Evolutionary conservation across 441 rosid species (phyloP).

Genomic region (Pelargonium citronellum): DNA sequence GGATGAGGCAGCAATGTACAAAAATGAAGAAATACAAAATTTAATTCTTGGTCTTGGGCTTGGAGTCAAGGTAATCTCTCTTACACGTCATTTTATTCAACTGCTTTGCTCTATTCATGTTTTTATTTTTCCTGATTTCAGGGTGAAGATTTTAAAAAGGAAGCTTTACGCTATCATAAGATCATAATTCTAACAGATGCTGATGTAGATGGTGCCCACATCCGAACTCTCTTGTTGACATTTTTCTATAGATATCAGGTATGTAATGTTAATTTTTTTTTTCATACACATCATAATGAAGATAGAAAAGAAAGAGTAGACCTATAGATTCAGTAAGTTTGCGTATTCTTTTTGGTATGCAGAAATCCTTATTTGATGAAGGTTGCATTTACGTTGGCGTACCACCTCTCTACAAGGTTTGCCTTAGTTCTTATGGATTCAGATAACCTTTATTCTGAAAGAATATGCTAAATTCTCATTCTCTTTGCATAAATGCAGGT

Average conservation of each 20-base stretch:
- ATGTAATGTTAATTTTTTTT: conserved; percentile 16
- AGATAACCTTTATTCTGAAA: conserved; percentile 9
- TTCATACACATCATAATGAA: neutral
- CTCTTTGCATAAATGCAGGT: conserved; percentile 41
- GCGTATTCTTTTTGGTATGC: conserved; percentile 25
- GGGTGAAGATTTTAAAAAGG: conserved; percentile 90
- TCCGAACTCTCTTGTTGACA: conserved; percentile 79
- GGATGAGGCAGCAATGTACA: conserved; percentile 96
- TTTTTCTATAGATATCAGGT: conserved; percentile 98
- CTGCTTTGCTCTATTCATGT: conserved; percentile 14
- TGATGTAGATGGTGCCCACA: conserved; percentile 98
- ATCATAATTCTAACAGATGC: conserved; percentile 95
- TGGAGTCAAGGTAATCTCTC: conserved; percentile 66
- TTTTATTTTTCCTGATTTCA: conserved; percentile 26
- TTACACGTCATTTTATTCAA: conserved; percentile 1
- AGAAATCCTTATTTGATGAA: conserved; percentile 83
- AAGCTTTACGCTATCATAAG: conserved; percentile 84
- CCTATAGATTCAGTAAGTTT: neutral
- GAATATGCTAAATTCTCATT: conserved; percentile 10
- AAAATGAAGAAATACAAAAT: conserved; percentile 93
- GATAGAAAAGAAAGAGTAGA: neutral
- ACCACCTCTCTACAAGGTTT: conserved; percentile 92
- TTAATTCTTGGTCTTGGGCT: conserved; percentile 88
- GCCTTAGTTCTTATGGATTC: conserved; percentile 17
- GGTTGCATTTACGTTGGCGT: conserved; percentile 94